A percentile compares a stretch with the other conserved stretches of the same genome.
These are phyloP conservation scores for Schwanniomyces vanrijiae DNA, from an alignment of 805 yeast genomes.

Conservation along the genomic window DNA sequence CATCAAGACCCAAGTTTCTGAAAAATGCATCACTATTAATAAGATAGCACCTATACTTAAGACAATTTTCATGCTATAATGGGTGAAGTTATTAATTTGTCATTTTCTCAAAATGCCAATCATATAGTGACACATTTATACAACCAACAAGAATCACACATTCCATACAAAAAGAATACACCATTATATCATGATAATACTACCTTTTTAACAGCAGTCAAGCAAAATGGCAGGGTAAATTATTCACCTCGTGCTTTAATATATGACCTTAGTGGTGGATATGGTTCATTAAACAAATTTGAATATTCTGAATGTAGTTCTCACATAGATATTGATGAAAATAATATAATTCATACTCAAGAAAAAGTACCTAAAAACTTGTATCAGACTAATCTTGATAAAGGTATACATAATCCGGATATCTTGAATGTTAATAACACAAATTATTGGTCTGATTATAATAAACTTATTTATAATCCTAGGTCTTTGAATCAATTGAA, in stretches of 20 bases:
- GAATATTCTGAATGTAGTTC: slow-evolving; percentile 40
- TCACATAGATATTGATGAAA: slow-evolving; percentile 1
- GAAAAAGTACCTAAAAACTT: slow-evolving; percentile 46
- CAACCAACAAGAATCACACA: slow-evolving; percentile 72
- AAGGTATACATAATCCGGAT: slow-evolving; percentile 27
- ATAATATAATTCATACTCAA: slow-evolving; percentile 30
- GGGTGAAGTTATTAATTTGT: slow-evolving; percentile 74
- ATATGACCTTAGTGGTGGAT: slow-evolving; percentile 81
- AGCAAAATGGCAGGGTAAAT: slow-evolving; percentile 31
- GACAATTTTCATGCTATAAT: slow-evolving; percentile 26
- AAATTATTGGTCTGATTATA: slow-evolving; percentile 78
- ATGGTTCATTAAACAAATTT: slow-evolving; percentile 62
- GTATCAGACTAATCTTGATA: slow-evolving; percentile 66
- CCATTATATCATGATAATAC: slow-evolving; percentile 51
- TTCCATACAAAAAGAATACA: slow-evolving; percentile 48
- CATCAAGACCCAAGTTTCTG: no score
- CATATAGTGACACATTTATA: slow-evolving; percentile 79
- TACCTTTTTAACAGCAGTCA: slow-evolving; percentile 28
- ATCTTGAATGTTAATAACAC: slow-evolving; percentile 42
- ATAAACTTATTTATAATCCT: slow-evolving; percentile 67
- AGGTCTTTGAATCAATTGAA: slow-evolving; percentile 51
- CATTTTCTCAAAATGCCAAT: slow-evolving; percentile 71
- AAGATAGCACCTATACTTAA: background rate
- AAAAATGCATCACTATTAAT: background rate
- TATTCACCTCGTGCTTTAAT: slow-evolving; percentile 78